Base-by-base conservation (phyloP, 2,329 filamentous ascomycete genomes). In the Alternaria gaisen region DNA sequence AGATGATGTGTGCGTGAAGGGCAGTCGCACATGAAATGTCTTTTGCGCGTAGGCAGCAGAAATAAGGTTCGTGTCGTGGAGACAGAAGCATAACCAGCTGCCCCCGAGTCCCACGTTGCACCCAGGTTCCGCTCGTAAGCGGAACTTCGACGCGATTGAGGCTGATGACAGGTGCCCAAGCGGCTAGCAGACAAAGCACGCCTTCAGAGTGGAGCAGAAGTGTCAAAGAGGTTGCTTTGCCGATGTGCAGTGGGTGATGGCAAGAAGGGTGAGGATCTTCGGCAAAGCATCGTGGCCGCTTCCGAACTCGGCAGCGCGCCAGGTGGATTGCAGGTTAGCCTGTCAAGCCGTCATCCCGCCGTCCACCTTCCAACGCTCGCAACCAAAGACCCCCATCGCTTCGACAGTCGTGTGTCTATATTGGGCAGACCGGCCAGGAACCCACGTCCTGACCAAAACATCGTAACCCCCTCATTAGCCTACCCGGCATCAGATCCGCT, bases 101-200 rank as follows among this genome's bases (percentile, higher is more conserved):
- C 38, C 57, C 43, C 66, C 64, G 58, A 66, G 56, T 65, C 61
- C 60, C 60, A 65, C 61, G 59, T 64, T 61, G 46, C 67, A 65
- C 65, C 42, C 42, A 30, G 47, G 28, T 32, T 44, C 38, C 32
- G 16, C 46, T 24, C 20, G 11, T 42, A 34, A 48, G 26, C 50
- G 11, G 18, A 42, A 32, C 16, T 18, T 61, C 41, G 22, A 20
- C 48, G 38, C 40, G 22, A 34, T n/a, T 14, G 34, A 44, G 44
- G 56, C 47, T 43, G 48, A 42, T 53, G 53, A 52, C 48, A 53
- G 60, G 53, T 18, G 52, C 20, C 32, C 30, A 44, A 24, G n/a
- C 47, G 38, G 12, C 38, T 38, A 52, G 40, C 26, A 32, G 38
- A 41, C 46, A 58, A 44, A 44, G 50, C 32, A 46, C 36, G 32